These are phyloP conservation scores for Sonneratia caseolaris DNA, from an alignment of 345 rosid species.

Conservation along the genomic window DNA sequence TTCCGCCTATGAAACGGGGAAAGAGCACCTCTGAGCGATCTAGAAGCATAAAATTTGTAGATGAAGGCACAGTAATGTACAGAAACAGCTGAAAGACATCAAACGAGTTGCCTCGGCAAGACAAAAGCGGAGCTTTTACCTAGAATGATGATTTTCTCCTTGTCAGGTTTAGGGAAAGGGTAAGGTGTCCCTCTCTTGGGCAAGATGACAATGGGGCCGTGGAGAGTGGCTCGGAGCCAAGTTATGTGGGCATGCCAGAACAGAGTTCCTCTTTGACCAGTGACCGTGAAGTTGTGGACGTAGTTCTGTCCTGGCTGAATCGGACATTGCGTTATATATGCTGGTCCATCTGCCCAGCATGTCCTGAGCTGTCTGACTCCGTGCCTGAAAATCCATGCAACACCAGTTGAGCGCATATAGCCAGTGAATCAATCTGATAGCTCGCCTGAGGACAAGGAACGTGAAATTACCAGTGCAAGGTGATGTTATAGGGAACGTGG, in stretches of 20 bases:
- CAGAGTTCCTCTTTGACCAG: slow-evolving; percentile 64
- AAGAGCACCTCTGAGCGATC: background rate
- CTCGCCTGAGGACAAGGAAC: background rate
- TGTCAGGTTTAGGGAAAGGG: slow-evolving; percentile 57
- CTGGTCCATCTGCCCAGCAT: slow-evolving; percentile 75
- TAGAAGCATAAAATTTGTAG: too few species aligned
- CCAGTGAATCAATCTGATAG: background rate
- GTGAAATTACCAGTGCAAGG: slow-evolving; percentile 51
- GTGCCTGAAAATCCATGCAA: slow-evolving; percentile 34
- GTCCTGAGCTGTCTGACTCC: slow-evolving; percentile 60
- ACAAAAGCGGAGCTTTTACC: slow-evolving; percentile 24
- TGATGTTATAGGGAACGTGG: slow-evolving; percentile 45
- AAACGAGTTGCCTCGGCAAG: background rate
- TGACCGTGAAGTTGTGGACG: slow-evolving; percentile 56
- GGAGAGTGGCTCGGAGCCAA: slow-evolving; percentile 60
- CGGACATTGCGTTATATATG: slow-evolving; percentile 63
- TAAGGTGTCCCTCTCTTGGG: slow-evolving; percentile 48
- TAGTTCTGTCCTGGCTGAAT: slow-evolving; percentile 47
- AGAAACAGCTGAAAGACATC: background rate
- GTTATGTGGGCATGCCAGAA: slow-evolving; percentile 78
- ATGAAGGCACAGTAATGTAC: too few species aligned
- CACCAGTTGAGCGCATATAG: background rate
- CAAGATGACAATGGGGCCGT: slow-evolving; percentile 64
- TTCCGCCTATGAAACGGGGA: too few species aligned
- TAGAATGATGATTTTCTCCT: slow-evolving; percentile 42